Evolutionary conservation across 345 rosid species (phyloP).

Genomic region (Gossypium thurberi): DNA sequence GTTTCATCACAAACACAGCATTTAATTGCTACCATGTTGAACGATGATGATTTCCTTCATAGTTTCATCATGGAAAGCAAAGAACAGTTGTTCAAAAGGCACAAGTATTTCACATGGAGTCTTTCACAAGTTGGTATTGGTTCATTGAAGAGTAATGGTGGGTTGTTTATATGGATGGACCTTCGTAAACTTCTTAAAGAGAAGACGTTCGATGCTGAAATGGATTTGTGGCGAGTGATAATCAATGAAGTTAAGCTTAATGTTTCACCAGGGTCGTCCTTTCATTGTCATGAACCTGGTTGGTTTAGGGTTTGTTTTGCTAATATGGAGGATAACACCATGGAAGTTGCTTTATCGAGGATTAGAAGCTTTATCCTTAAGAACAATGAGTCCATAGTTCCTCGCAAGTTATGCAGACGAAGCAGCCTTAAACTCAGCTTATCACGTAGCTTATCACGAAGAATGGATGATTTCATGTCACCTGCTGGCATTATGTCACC

Average conservation of each 20-base stretch:
- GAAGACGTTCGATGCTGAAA: slow-evolving; percentile 46
- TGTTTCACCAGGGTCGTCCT: slow-evolving; percentile 81
- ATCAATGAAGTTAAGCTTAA: slow-evolving; percentile 78
- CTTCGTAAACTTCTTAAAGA: slow-evolving; percentile 50
- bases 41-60: slow-evolving; percentile 58
- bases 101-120: slow-evolving; percentile 38
- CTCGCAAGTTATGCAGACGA: slow-evolving; percentile 46
- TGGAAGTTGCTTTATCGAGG: slow-evolving; percentile 67
- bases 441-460: slow-evolving; percentile 37
- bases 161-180: slow-evolving; percentile 85
- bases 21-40: slow-evolving; percentile 58
- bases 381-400: slow-evolving; percentile 34
- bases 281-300: slow-evolving; percentile 74
- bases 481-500: slow-evolving; percentile 47
- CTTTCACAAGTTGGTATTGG: slow-evolving; percentile 50
- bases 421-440: slow-evolving; percentile 63
- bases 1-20: slow-evolving; percentile 86
- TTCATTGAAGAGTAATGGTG: slow-evolving; percentile 64
- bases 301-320: slow-evolving; percentile 97
- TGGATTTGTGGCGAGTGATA: slow-evolving; percentile 56
- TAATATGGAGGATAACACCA: slow-evolving; percentile 71
- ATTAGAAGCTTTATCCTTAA: slow-evolving; percentile 40
- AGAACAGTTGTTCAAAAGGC: slow-evolving; percentile 44
- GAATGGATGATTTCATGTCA: slow-evolving; percentile 48
- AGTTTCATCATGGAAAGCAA: slow-evolving; percentile 49